Base-by-base conservation (phyloP, 1,284 basidiomycete species). In the Grifola frondosa region DNA sequence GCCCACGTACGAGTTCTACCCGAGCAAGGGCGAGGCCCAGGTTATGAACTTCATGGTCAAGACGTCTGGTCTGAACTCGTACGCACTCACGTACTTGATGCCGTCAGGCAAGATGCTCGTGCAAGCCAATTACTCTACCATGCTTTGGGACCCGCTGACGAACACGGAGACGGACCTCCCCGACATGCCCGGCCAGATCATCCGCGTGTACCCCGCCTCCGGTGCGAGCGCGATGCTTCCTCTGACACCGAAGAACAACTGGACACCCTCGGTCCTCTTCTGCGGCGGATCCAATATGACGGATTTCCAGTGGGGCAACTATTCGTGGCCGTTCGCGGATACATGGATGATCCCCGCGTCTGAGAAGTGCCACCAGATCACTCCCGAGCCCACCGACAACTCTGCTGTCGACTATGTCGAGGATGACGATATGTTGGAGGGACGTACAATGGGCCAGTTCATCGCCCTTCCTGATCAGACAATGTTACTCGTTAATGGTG, bases 131-230 rank as follows among this genome's bases (percentile, higher is more conserved):
- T 69, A 75, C 61, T 95, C 82, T 45, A 85, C 85, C 4, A 80
- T 79, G 30, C 63, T 85, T n/a, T 86, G 81, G 81, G 74, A 87
- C 48, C 71, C 75, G 21, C 49, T 60, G 3, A 73, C 68, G 40
- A 86, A 85, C 61, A 55, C 67, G 29, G 88, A 92, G 64, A 82
- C 70, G 0, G 57, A 63, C 5, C 69, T 84, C 3, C 82, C 81
- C 2, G 62, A 72, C 50, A 84, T 86, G 83, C 84, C 84, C 1
- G 65, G 65, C 20, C 61, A 75, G 43, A 81, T 93, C 39, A 76
- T 81, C 31, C 86, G 91, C 44, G 91, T 95, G 23, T 97, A 97
- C 70, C 95, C 95, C 28, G 94, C 90, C 0, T 95, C 92, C 1
- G 94, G 86, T 42, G 94, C 88, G 8, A 82, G 80, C 1, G 89